A percentile compares a stretch with the other conserved stretches of the same genome.
Evolutionary conservation across 192 early-diverging fungal species (phyloP).

Genomic region (Pecoramyces ruminantium): DNA sequence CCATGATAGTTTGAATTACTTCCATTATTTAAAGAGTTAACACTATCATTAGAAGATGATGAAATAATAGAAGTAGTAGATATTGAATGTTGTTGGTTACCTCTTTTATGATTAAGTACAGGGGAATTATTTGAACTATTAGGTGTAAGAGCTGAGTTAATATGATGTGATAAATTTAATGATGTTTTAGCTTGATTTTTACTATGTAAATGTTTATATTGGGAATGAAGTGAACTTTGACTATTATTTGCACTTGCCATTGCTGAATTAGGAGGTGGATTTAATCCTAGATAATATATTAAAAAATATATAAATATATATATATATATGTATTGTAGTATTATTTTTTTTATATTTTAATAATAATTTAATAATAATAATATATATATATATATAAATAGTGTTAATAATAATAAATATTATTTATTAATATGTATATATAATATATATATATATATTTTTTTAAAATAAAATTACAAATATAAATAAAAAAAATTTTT

Average conservation of each 20-base stretch:
- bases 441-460: no score
- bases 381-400: no score
- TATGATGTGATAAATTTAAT: background rate
- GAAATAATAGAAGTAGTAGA: background rate
- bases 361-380: no score
- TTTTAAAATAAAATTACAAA: no score
- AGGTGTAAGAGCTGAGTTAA: background rate
- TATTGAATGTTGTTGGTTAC: background rate
- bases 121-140: background rate
- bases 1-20: background rate
- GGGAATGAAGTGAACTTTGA: background rate
- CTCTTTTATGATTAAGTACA: background rate
- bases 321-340: no score
- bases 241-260: background rate
- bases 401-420: no score
- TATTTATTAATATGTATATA: no score
- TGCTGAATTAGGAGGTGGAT: background rate
- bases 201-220: background rate
- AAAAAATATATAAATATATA: no score
- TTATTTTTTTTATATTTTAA: no score
- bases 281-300: no score
- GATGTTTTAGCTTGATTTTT: background rate
- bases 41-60: background rate
- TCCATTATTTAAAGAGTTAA: background rate
- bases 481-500: no score